A percentile compares a stretch with the other conserved stretches of the same genome.
Evolutionary conservation across 805 yeast genomes (phyloP).

Genomic region (Zygosaccharomyces rouxii): DNA sequence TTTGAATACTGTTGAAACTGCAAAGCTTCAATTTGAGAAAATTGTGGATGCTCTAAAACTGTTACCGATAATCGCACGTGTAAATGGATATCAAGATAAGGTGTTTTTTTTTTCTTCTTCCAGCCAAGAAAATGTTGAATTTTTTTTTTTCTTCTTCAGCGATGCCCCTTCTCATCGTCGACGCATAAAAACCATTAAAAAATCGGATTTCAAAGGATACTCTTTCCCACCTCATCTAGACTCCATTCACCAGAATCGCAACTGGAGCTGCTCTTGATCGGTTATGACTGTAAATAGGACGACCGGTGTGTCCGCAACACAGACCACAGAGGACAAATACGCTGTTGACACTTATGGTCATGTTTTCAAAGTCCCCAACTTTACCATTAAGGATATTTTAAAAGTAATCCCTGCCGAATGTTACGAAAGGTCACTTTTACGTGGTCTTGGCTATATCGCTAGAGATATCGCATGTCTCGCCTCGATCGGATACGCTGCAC

Average conservation of each 20-base stretch:
- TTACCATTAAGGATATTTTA: conserved; percentile 68
- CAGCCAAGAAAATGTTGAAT: conserved; percentile 4
- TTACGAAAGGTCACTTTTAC: conserved; percentile 55
- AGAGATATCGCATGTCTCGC: conserved; percentile 56
- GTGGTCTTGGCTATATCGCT: conserved; percentile 59
- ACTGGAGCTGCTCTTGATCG: not conserved
- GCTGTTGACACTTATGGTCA: conserved; percentile 61
- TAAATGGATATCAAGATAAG: not conserved
- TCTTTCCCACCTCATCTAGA: not conserved
- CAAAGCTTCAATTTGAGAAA: not conserved
- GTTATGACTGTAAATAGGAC: conserved; percentile 6
- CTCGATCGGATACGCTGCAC: conserved; percentile 46
- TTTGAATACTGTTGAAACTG: not conserved
- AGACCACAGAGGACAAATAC: conserved; percentile 23
- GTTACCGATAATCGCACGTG: not conserved
- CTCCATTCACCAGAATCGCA: not conserved
- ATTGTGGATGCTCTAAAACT: not conserved
- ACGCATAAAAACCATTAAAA: not conserved
- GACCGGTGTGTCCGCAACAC: conserved; percentile 12
- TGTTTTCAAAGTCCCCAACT: conserved; percentile 69
- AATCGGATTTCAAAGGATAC: not conserved
- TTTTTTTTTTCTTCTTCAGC: conserved; percentile 1
- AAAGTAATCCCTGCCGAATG: conserved; percentile 70
- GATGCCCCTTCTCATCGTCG: not conserved
- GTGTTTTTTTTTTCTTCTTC: not conserved